Evolutionary conservation across 2,329 filamentous ascomycete genomes (phyloP), one percentile per base, ranked within the genome.

Genomic region (Trichoderma citrinoviride): DNA sequence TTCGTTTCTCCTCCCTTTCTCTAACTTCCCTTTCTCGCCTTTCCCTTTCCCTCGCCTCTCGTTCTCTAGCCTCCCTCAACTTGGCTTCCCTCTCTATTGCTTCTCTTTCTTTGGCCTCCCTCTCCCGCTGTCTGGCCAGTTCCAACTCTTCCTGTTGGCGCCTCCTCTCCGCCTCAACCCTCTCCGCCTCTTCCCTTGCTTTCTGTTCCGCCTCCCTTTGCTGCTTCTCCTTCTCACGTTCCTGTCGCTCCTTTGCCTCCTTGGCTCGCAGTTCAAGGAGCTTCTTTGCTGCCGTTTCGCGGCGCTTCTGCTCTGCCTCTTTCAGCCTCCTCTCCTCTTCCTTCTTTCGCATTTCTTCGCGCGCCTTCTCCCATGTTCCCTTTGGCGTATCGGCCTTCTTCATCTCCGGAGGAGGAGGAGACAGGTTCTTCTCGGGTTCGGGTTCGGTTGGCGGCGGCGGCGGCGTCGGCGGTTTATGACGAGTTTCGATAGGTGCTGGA

Each of bases 301-400:
- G 83, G 67, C 83, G 80, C 68, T 85, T 85, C 67, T 85, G 82
- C 67, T 90, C 87, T 3, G 85, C 86, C 68, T 87, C 85, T 67
- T 81, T 83, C 2, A 79, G 79, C 71, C 82, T 88, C 12, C 86
- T 85, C 68, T 90, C 86, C 68, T 88, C 87, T 69, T 89, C 87
- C 63, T 83, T 82, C 65, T 80, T 83, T 49, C 84, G 80, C 21
- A 84, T 89, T 69, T 90, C 88, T 71, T 91, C 88, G 61, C 88
- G 81, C 3, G 87, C 88, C 73, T 86, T 89, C 69, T 90, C 87
- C 88, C 88, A 90, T 0, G 85, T 80, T 8, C 80, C 64, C 46
- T 64, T 64, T 27, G 61, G 61, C 12, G 61, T 57, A 14, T 64
- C 61, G 6, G 61, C 15, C 33, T 64, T 64, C 53, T 63, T 57